phyloP scores from a whole-genome alignment of 352 stramenopile species.

The Phytophthora multivora region DNA sequence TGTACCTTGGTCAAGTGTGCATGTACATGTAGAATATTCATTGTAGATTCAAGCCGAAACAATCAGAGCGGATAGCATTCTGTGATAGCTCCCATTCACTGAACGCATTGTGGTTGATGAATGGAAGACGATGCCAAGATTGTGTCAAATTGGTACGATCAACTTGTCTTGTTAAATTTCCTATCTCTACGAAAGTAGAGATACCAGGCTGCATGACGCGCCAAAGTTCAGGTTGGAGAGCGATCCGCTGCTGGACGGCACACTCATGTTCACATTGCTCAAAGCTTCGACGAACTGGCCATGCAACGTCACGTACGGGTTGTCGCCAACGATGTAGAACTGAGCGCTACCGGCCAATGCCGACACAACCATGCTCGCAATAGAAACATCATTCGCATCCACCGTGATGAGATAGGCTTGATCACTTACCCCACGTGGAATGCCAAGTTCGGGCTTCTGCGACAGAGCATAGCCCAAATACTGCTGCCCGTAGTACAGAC shows the following conservation, averaged over 20 bases:
- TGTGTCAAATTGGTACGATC: not conserved
- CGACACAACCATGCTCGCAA: slow-evolving; percentile 46
- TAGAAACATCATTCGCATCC: slow-evolving; percentile 28
- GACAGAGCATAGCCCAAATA: slow-evolving; percentile 70
- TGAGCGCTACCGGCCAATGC: slow-evolving; percentile 37
- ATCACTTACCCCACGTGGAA: slow-evolving; percentile 52
- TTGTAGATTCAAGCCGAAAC: too few species aligned
- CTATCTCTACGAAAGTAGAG: slow-evolving; percentile 24
- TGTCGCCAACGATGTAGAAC: slow-evolving; percentile 60
- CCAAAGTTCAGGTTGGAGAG: slow-evolving; percentile 23
- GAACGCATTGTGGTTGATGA: too few species aligned
- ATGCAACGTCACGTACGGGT: slow-evolving; percentile 45
- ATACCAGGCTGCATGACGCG: slow-evolving; percentile 17
- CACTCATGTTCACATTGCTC: slow-evolving; percentile 54
- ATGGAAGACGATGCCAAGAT: too few species aligned
- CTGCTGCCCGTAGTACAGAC: slow-evolving; percentile 58
- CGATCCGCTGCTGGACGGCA: slow-evolving; percentile 21
- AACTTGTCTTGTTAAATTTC: too few species aligned
- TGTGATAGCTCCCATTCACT: too few species aligned
- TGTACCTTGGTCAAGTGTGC: too few species aligned
- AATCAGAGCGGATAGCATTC: too few species aligned
- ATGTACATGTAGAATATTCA: too few species aligned
- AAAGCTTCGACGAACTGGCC: slow-evolving; percentile 43
- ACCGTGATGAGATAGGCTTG: slow-evolving; percentile 55
- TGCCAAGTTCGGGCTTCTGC: slow-evolving; percentile 39